Percentiles rank a stretch among this genome's conserved stretches.
Evolutionary conservation across 2,329 filamentous ascomycete species (phyloP).

Genomic region (Fusarium burgessii): DNA sequence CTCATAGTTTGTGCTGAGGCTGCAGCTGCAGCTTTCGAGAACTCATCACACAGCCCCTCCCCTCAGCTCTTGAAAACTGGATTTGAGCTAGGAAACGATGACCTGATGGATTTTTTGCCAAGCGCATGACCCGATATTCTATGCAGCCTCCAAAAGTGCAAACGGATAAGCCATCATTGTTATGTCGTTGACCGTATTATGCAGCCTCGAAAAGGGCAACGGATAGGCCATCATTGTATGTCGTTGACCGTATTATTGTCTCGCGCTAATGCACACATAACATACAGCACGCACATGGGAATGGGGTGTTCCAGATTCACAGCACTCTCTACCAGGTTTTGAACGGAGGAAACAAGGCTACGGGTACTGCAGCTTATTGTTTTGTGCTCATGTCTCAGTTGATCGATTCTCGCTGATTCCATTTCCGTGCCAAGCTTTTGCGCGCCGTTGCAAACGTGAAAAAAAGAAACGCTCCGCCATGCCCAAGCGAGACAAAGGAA

Average conservation of each 20-base stretch:
- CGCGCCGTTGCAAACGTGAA: not conserved
- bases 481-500: not conserved
- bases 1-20: not conserved
- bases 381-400: not conserved
- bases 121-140: not conserved
- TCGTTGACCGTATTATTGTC: not conserved
- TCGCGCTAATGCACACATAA: slow-evolving; percentile 14
- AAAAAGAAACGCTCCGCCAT: not conserved
- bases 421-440: not conserved
- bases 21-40: slow-evolving; percentile 1
- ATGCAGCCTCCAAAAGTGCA: not conserved
- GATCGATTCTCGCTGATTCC: not conserved
- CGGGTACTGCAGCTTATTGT: not conserved
- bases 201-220: slow-evolving; percentile 2
- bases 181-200: not conserved
- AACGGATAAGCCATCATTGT: not conserved
- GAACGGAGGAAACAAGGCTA: not conserved
- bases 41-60: not conserved
- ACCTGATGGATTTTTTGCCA: not conserved
- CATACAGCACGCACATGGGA: too few relatives aligned
- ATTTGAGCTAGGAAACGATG: not conserved
- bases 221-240: not conserved
- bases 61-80: not conserved
- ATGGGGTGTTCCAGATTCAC: not conserved
- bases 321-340: not conserved